Base-by-base conservation (phyloP, 2,329 filamentous ascomycete genomes). In the Botrytis porri region DNA sequence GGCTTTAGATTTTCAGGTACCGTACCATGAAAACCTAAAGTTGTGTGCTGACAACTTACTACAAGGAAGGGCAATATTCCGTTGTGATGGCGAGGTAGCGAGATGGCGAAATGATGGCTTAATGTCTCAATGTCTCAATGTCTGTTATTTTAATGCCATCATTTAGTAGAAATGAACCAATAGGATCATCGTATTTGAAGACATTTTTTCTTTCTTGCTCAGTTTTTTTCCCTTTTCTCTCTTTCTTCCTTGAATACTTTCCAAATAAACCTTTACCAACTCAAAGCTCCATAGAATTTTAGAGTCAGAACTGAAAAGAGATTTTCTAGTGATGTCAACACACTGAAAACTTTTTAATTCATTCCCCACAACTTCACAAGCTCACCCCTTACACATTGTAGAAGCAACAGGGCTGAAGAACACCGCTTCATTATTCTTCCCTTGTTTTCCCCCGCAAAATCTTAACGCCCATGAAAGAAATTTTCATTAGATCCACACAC, bases 331-430 rank as follows among this genome's bases (percentile, higher is more conserved):
- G 64, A 67, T 54, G 64, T 67, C 64, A 67, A 67, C 45, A 67
- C 14, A 54, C 18, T 54, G 45, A 67, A 67, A 67, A 67, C 10
- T 67, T 57, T 57, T 67, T 67, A 35, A 67, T 67, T 4, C 12
- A 12, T 57, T 67, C 65, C 65, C 65, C 65, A 67, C 65, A 57
- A 45, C 14, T 22, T 37, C 32, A 61, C 32, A 41, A 67, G 16
- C 25, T 45, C n/a, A 37, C 63, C 43, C 43, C 43, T 66, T 66
- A 37, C 32, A n/a, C 32, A 25, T 51, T 51, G 43, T 51, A 66
- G 32, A 64, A n/a, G 25, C 64, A 67, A 51, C 65, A 67, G 65
- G 65, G 65, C 65, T 67, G 65, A 67, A 67, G 32, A 48, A 65
- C 16, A 57, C 48, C n/a, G 48, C 48, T 57, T 57, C 48, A 43